These are phyloP conservation scores for Colletotrichum abscissum DNA, from an alignment of 2,329 filamentous ascomycete species.

Conservation along the genomic window DNA sequence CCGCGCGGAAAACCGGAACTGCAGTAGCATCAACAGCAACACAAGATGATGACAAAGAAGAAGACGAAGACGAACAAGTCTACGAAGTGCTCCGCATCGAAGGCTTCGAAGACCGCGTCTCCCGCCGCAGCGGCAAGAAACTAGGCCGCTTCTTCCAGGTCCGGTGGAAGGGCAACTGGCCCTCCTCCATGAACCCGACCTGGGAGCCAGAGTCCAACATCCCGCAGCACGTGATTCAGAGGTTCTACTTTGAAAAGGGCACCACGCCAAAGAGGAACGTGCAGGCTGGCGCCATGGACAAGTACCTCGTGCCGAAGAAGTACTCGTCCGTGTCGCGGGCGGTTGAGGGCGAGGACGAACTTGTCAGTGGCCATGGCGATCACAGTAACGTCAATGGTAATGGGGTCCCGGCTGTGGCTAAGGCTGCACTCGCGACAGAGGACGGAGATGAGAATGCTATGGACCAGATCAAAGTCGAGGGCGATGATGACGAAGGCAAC, in stretches of 20 bases:
- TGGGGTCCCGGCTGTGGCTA: neutral
- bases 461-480: neutral
- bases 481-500: conserved; percentile 24
- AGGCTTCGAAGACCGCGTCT: conserved; percentile 51
- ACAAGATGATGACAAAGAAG: conserved; percentile 21
- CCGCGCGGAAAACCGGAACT: neutral
- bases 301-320: conserved; percentile 36
- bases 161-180: conserved; percentile 68
- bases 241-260: conserved; percentile 49
- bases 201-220: conserved; percentile 69
- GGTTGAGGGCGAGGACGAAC: conserved; percentile 41
- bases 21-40: neutral
- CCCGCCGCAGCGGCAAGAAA: conserved; percentile 43
- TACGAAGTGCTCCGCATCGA: conserved; percentile 60
- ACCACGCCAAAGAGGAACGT: conserved; percentile 30
- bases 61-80: conserved; percentile 40
- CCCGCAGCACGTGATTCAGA: conserved; percentile 50
- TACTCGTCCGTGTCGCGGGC: conserved; percentile 49
- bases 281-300: conserved; percentile 29
- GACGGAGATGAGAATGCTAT: conserved; percentile 2
- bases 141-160: conserved; percentile 61
- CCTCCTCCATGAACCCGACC: conserved; percentile 64
- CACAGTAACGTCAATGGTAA: conserved; percentile 38
- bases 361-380: conserved; percentile 40
- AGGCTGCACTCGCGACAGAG: conserved; percentile 20